Evolutionary conservation across 2,329 filamentous ascomycete genomes (phyloP).

Genomic region (Penicillium sp.): DNA sequence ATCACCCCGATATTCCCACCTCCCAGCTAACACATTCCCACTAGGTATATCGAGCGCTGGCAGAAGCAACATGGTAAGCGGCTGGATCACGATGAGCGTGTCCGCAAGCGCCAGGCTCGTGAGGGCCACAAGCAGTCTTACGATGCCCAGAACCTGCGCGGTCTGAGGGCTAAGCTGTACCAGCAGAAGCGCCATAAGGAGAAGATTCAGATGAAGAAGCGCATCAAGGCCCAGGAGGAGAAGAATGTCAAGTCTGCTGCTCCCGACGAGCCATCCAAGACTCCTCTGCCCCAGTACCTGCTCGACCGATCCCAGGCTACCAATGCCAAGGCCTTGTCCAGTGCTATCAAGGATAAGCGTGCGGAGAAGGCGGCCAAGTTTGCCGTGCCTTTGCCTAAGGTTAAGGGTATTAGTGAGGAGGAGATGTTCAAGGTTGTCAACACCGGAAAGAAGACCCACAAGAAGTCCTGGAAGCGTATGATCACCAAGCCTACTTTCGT

Average conservation of each 20-base stretch:
- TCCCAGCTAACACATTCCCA: slow-evolving; percentile 25
- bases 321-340: slow-evolving; percentile 76
- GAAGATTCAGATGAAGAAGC: slow-evolving; percentile 98
- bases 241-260: slow-evolving; percentile 88
- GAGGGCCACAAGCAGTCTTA: slow-evolving; percentile 87
- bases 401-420: slow-evolving; percentile 90
- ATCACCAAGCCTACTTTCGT: slow-evolving; percentile 89
- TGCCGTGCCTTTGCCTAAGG: slow-evolving; percentile 89
- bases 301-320: slow-evolving; percentile 78
- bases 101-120: slow-evolving; percentile 84
- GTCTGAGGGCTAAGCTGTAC: slow-evolving; percentile 89
- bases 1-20: slow-evolving; percentile 16
- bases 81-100: slow-evolving; percentile 85
- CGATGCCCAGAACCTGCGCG: slow-evolving; percentile 91
- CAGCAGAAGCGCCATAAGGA: slow-evolving; percentile 93
- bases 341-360: slow-evolving; percentile 94
- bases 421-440: slow-evolving; percentile 98
- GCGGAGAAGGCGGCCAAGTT: slow-evolving; percentile 94
- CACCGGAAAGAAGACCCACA: slow-evolving; percentile 91
- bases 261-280: slow-evolving; percentile 74
- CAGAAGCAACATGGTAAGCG: slow-evolving; percentile 67
- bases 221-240: slow-evolving; percentile 93
- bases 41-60: slow-evolving; percentile 74
- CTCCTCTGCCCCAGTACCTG: slow-evolving; percentile 88
- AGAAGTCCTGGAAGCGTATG: slow-evolving; percentile 73